Conservation (phyloP, 2,329 filamentous ascomycete genomes). For the Rhynchosporium secalis region DNA sequence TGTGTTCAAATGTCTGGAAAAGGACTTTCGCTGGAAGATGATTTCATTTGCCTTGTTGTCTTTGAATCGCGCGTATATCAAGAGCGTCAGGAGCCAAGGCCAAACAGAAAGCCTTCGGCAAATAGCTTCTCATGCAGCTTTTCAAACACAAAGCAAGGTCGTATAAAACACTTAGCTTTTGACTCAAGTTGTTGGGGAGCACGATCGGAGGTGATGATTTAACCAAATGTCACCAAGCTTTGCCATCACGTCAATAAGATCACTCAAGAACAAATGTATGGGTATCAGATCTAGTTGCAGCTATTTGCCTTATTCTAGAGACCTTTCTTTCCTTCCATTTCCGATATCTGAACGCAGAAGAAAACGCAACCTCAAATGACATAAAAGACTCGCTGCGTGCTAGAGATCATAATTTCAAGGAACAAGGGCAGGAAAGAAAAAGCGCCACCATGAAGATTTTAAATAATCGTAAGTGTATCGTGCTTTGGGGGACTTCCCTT, state of each 20-base stretch:
- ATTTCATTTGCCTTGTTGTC: no score
- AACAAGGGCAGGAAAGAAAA: constrained; percentile 25
- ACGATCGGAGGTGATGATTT: no score
- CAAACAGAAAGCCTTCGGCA: no score
- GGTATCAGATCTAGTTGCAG: constrained; percentile 20
- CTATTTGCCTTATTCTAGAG: constrained; percentile 31
- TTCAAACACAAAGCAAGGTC: no score
- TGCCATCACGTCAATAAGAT: background rate
- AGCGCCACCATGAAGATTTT: constrained; percentile 13
- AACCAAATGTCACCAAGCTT: no score
- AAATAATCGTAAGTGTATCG: constrained; percentile 19
- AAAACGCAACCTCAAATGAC: constrained; percentile 26
- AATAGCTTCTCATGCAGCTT: no score
- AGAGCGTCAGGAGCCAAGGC: no score
- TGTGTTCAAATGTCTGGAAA: no score
- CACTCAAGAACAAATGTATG: background rate
- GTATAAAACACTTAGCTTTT: no score
- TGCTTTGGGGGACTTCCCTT: constrained; percentile 17
- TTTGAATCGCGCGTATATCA: no score
- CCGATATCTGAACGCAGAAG: constrained; percentile 34
- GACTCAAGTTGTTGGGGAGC: no score
- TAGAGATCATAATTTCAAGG: constrained; percentile 37
- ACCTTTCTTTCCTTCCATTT: constrained; percentile 27
- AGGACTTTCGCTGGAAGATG: no score
- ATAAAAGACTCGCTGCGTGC: constrained; percentile 36